Conservation (phyloP, 2,329 filamentous ascomycete species). For the Fonsecaea erecta region DNA sequence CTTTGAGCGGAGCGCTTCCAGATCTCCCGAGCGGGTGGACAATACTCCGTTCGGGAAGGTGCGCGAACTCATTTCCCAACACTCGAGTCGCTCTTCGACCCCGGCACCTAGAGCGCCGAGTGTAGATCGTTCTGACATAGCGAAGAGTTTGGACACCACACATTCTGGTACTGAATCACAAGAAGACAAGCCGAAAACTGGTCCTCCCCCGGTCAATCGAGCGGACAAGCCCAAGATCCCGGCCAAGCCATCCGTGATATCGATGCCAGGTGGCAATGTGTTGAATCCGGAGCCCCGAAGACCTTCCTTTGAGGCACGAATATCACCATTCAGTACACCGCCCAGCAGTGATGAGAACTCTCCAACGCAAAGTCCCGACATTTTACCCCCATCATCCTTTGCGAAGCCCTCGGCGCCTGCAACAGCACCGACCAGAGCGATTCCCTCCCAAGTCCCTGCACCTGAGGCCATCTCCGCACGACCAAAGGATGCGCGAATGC, state of each 20-base stretch:
- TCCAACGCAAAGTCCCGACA: conserved; percentile 35
- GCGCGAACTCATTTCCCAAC: conserved; percentile 35
- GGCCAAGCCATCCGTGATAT: conserved; percentile 47
- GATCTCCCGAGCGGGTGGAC: conserved; percentile 36
- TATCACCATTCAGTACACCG: conserved; percentile 86
- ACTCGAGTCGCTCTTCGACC: conserved; percentile 35
- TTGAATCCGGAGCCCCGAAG: conserved; percentile 41
- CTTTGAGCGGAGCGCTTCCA: conserved; percentile 34
- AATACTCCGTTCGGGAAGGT: conserved; percentile 34
- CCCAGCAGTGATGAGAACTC: conserved; percentile 72
- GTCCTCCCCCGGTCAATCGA: conserved; percentile 74
- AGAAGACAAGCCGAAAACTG: conserved; percentile 36
- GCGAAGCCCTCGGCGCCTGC: conserved; percentile 2
- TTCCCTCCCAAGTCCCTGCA: conserved; percentile 1
- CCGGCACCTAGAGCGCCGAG: conserved; percentile 32
- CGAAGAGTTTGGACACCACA: background rate
- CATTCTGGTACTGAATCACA: background rate
- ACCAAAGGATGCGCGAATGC: conserved; percentile 31
- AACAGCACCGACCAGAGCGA: conserved; percentile 1
- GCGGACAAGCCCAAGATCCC: conserved; percentile 75
- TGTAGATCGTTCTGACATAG: conserved; percentile 12
- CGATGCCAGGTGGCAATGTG: conserved; percentile 30
- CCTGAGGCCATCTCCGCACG: conserved; percentile 7
- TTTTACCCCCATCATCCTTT: background rate
- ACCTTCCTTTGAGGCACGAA: conserved; percentile 51